A percentile compares a stretch with the other conserved stretches of the same genome.
phyloP scores from a whole-genome alignment of 345 rosid genomes.

The Eucalyptus cloeziana region DNA sequence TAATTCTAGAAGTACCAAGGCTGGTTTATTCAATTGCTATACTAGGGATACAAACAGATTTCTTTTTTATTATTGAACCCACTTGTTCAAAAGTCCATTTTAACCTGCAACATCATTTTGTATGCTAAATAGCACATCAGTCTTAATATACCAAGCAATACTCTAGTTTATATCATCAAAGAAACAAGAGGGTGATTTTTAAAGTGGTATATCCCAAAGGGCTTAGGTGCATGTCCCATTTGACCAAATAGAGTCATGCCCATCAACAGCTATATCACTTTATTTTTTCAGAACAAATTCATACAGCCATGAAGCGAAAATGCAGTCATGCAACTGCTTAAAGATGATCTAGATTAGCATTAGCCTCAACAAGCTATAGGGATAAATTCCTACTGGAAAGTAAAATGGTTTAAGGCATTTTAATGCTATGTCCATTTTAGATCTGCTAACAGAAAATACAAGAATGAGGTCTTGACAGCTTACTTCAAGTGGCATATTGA shows the following conservation, averaged over 20 bases:
- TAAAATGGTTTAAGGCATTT: not conserved
- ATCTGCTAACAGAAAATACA: not conserved
- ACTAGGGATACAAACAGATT: not conserved
- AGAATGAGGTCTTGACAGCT: conserved; percentile 6
- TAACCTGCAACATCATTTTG: not conserved
- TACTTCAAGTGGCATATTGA: conserved; percentile 42
- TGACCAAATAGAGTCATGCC: not conserved
- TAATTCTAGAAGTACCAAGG: not conserved
- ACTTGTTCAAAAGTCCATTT: not conserved
- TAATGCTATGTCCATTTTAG: not conserved
- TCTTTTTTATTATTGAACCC: not conserved
- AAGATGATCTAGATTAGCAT: not conserved
- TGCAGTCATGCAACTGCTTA: not conserved
- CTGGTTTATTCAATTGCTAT: not conserved
- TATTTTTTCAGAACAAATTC: not conserved
- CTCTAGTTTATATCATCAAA: not conserved
- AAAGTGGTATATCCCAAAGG: not conserved
- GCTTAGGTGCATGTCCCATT: not conserved
- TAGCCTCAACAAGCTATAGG: not conserved
- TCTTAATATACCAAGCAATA: not conserved
- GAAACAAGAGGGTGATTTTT: not conserved
- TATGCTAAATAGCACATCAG: not conserved
- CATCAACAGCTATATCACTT: not conserved
- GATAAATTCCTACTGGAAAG: not conserved
- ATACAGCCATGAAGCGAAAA: not conserved